Base-by-base conservation (phyloP, 2,329 filamentous ascomycete genomes). In the Nigrospora oryzae region DNA sequence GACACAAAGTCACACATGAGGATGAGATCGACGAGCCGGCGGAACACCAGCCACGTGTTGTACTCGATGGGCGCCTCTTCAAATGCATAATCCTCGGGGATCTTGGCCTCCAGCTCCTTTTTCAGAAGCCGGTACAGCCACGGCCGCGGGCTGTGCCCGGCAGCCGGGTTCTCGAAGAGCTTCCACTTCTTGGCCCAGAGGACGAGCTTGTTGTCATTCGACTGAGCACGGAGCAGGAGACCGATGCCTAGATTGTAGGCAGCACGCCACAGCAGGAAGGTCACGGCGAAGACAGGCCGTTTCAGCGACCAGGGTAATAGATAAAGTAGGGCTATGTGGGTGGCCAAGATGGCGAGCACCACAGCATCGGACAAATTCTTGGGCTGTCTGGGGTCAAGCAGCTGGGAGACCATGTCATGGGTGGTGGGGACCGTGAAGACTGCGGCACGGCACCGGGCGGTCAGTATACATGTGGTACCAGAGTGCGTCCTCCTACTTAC, bases 1-100 rank as follows among this genome's bases (percentile, higher is more conserved):
- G 91, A 95, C 51, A 86, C 83, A 64, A 98, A 98, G 70, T 98
- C 93, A 74, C 90, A 96, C 89, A 98, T 95, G 60, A 98, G 74
- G 62, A 97, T 96, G 63, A 98, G 71, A 69, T 98, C 93, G 61
- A 97, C 93, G 31, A 97, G 79, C 56, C 93, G 84, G 55, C 93
- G 84, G 70, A 98, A 98, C 54, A 96, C 81, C 46, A 98, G 78
- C 93, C 93, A 98, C 36, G 93, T 95, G 70, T 98, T 98, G 77
- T 97, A 98, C 75, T 98, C 93, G 63, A 97, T 74, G 14, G 93
- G 93, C 0, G 91, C 91, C 55, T 86, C 79, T 56, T 95, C 90
- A 60, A 98, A 95, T 51, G 83, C 82, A 71, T 97, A 98, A 69
- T 98, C 89, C 58, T 86, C 77, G 4, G 87, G 84, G 50, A 98